Percentiles rank a stretch among this genome's conserved stretches.
phyloP scores from a whole-genome alignment of 192 early-diverging fungal genomes.

The Backusella mclennaniae region DNA sequence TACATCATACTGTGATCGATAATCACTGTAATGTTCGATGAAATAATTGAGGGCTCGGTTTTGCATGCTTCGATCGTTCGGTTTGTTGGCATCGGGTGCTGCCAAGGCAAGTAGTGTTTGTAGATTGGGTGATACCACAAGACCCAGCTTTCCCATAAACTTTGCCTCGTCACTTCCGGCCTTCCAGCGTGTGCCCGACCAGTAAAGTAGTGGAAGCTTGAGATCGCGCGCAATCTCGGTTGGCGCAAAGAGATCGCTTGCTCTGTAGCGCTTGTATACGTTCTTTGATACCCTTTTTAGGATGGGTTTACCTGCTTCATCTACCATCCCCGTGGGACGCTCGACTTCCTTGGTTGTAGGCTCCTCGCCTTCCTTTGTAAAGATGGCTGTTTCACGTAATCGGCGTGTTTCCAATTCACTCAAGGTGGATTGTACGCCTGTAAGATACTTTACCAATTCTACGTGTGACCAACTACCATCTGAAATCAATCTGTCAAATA shows the following conservation, averaged over 20 bases:
- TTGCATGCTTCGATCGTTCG: conserved; percentile 29
- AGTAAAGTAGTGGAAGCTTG: conserved; percentile 66
- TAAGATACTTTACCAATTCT: conserved; percentile 82
- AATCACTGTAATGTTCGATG: conserved; percentile 62
- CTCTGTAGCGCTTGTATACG: conserved; percentile 47
- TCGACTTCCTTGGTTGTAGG: neutral
- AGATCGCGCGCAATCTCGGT: conserved; percentile 54
- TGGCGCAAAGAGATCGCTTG: conserved; percentile 68
- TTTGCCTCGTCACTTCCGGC: conserved; percentile 37
- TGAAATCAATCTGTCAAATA: conserved; percentile 76
- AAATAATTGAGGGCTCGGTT: conserved; percentile 65
- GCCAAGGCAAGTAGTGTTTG: conserved; percentile 40
- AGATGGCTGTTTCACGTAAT: conserved; percentile 64
- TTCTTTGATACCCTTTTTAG: conserved; percentile 25
- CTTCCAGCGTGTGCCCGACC: conserved; percentile 55
- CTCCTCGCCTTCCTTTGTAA: conserved; percentile 53
- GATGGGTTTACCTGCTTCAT: conserved; percentile 1
- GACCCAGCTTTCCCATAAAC: conserved; percentile 49
- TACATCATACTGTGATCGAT: conserved; percentile 51
- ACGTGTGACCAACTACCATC: conserved; percentile 83
- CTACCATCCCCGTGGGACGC: conserved; percentile 11
- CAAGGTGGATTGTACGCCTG: conserved; percentile 63
- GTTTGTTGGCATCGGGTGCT: conserved; percentile 19
- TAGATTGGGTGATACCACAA: conserved; percentile 43
- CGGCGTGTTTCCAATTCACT: conserved; percentile 56